These are phyloP conservation scores for Microthyrium microscopicum DNA, from an alignment of 2,329 filamentous ascomycete species.

Conservation along the genomic window DNA sequence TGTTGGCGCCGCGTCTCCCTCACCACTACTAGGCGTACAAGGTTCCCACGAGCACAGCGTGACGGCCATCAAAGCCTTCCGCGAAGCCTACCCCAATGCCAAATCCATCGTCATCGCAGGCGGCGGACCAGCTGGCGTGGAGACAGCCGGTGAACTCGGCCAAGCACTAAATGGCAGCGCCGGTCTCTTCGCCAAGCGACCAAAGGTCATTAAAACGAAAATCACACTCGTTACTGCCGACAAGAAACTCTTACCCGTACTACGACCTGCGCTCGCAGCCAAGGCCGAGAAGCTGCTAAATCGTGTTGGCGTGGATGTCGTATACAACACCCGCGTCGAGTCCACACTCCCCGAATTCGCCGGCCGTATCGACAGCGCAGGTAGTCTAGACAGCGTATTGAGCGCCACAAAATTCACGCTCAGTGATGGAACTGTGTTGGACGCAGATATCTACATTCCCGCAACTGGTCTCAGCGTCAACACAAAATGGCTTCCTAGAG, in stretches of 20 bases:
- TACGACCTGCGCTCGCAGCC: conserved; percentile 23
- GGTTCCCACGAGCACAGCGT: conserved; percentile 14
- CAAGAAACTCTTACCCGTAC: conserved; percentile 23
- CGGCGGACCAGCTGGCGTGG: conserved; percentile 22
- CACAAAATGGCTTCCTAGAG: conserved; percentile 31
- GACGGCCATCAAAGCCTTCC: conserved; percentile 15
- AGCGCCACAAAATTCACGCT: conserved; percentile 12
- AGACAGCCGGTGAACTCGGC: conserved; percentile 22
- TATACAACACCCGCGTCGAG: conserved; percentile 22
- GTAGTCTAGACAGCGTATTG: neutral
- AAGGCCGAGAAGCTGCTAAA: conserved; percentile 30
- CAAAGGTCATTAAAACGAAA: conserved; percentile 20
- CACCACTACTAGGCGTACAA: conserved; percentile 27
- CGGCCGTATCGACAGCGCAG: conserved; percentile 10
- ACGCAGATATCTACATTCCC: conserved; percentile 36
- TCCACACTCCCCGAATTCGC: conserved; percentile 16
- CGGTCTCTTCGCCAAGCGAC: conserved; percentile 20
- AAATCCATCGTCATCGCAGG: conserved; percentile 20
- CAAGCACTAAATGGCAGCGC: conserved; percentile 17
- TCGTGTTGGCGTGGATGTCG: conserved; percentile 29
- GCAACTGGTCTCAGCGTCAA: conserved; percentile 36
- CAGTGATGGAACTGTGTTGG: conserved; percentile 27
- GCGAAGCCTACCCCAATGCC: conserved; percentile 18
- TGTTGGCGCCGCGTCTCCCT: conserved; percentile 33
- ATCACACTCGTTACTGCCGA: conserved; percentile 30